Base-by-base conservation (phyloP, 1,284 basidiomycete species). In the Neonothopanus nambi region DNA sequence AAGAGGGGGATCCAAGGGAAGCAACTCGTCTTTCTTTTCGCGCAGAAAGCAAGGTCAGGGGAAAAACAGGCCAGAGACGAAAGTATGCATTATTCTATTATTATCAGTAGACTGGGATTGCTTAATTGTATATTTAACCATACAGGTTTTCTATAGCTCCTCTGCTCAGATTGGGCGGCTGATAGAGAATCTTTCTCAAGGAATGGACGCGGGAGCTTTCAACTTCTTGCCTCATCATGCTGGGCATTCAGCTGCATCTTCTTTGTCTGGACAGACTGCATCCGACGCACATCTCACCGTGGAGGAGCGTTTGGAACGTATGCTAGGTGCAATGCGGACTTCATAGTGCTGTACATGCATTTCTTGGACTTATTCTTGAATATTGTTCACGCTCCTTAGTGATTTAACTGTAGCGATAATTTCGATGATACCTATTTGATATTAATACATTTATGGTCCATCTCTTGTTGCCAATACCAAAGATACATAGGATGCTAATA, bases 131-230 rank as follows among this genome's bases (percentile, higher is more conserved):
- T 60, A 56, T 57, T 54, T 51, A 5, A 38, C 38, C 39, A 46
- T 53, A 38, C 66, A 92, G 89, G 84, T 92, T 64, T 91, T 86
- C 72, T 89, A 88, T 71, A 89, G 85, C 61, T 82, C 87, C 18
- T 77, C 86, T 26, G 79, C 82, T 35, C 85, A 91, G 57, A 91
- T 92, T 65, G 88, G 86, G 42, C 87, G 84, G 58, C 76, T 92
- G 53, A 89, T 92, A 56, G 89, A 92, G 64, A 83, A 75, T 62
- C 79, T 92, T 62, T 90, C 89, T 47, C 83, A 83, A 67, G 86
- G 83, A 36, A 81, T 82, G 73, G 89, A 92, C 60, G 78, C 88
- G 45, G 90, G 89, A 41, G 86, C 89, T 24, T 91, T 91, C 73
- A 91, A 91, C 63, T 82, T 91, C 64, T 63, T 71, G 28, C 73